Conservation (phyloP, 2,329 filamentous ascomycete species). For the Teratosphaeria nubilosa region DNA sequence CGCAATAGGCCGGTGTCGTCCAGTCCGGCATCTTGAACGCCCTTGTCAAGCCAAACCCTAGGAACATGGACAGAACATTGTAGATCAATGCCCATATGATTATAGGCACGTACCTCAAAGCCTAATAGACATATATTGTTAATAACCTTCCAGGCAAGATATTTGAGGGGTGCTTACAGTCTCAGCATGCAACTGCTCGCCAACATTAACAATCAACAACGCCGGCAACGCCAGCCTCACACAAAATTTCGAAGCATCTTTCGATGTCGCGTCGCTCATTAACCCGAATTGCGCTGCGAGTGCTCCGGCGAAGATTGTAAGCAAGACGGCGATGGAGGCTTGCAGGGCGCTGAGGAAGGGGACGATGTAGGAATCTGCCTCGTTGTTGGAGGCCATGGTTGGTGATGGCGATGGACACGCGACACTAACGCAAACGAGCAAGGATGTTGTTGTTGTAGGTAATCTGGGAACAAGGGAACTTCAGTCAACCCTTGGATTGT, state of each 20-base stretch:
- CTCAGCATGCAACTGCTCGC: constrained; percentile 39
- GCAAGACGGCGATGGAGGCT: constrained; percentile 43
- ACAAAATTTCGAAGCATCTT: constrained; percentile 43
- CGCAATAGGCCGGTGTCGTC: constrained; percentile 43
- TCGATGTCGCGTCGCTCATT: constrained; percentile 37
- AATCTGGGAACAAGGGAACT: no score
- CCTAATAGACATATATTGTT: constrained; percentile 1
- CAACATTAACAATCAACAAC: constrained; percentile 44
- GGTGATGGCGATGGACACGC: not conserved
- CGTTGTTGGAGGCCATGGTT: not conserved
- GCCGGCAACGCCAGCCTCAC: constrained; percentile 46
- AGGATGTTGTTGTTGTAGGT: not conserved
- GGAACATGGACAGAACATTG: constrained; percentile 38
- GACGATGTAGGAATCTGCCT: constrained; percentile 16
- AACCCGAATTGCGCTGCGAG: constrained; percentile 41
- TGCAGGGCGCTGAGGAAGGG: constrained; percentile 45
- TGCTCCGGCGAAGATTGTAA: constrained; percentile 45
- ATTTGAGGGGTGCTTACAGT: constrained; percentile 27
- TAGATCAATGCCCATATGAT: constrained; percentile 43
- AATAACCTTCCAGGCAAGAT: constrained; percentile 1
- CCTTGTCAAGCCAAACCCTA: constrained; percentile 36
- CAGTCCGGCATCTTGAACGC: constrained; percentile 42
- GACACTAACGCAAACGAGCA: not conserved
- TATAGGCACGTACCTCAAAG: constrained; percentile 11
- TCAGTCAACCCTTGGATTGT: not conserved